Evolutionary conservation across 768 basidiomycete species (phyloP).

Genomic region (Boletus vinaceobasis): DNA sequence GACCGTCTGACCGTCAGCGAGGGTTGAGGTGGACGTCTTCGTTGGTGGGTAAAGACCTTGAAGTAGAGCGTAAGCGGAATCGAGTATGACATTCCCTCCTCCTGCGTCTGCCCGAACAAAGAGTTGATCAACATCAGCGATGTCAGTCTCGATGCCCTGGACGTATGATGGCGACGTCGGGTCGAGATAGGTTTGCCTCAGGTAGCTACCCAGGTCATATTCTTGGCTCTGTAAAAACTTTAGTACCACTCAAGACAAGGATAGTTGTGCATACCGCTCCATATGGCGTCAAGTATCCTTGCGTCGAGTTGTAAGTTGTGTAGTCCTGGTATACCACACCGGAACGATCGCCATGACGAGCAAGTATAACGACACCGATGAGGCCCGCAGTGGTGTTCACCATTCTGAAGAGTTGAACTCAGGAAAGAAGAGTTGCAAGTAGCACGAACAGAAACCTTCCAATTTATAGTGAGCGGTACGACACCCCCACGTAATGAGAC

Average conservation of each 20-base stretch:
- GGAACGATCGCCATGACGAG: constrained; percentile 72
- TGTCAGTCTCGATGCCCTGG: constrained; percentile 58
- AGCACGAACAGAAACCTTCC: not conserved
- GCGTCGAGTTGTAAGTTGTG: constrained; percentile 58
- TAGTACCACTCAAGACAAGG: not conserved
- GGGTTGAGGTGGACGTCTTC: constrained; percentile 55
- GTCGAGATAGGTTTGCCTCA: constrained; percentile 65
- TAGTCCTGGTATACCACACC: constrained; percentile 66
- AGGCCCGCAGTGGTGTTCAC: constrained; percentile 34
- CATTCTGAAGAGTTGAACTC: constrained; percentile 12
- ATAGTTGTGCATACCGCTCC: constrained; percentile 52
- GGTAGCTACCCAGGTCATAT: constrained; percentile 52
- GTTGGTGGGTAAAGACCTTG: constrained; percentile 85
- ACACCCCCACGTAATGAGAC: not conserved
- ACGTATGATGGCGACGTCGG: constrained; percentile 63
- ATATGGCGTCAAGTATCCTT: constrained; percentile 68
- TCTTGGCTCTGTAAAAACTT: constrained; percentile 41
- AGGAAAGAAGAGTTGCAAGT: not conserved
- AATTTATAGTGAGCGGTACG: constrained; percentile 7
- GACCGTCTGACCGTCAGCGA: constrained; percentile 72
- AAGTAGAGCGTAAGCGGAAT: constrained; percentile 76
- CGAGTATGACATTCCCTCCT: constrained; percentile 75
- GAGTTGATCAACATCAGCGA: constrained; percentile 67
- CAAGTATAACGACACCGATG: constrained; percentile 71
- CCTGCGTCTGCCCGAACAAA: constrained; percentile 77